Evolutionary conservation across 768 basidiomycete species (phyloP).

Genomic region (Rhodotorula paludigena): DNA sequence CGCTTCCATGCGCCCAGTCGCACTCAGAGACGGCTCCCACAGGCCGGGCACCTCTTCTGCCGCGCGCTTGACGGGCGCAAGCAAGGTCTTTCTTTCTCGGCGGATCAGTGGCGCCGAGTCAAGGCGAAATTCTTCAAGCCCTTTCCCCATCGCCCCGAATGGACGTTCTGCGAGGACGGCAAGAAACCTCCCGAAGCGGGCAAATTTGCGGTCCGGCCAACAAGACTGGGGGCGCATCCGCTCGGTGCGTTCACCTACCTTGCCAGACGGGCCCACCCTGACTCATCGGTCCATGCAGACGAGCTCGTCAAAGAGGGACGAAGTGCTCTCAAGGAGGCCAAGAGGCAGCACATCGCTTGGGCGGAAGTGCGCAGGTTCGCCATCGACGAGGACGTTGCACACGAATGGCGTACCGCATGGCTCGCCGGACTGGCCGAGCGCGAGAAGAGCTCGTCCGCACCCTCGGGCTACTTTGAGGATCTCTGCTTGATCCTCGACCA

Average conservation of each 20-base stretch:
- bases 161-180: constrained; percentile 15
- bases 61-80: constrained; percentile 32
- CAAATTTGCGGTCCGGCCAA: neutral
- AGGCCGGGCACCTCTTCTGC: constrained; percentile 30
- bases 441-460: neutral
- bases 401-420: constrained; percentile 10
- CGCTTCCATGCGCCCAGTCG: neutral
- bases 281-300: too few species aligned
- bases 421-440: neutral
- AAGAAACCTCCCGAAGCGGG: neutral
- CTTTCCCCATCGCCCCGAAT: neutral
- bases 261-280: too few species aligned
- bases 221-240: neutral
- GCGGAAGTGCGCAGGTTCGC: neutral
- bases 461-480: constrained; percentile 8
- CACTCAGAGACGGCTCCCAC: neutral
- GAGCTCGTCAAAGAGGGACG: constrained; percentile 6
- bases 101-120: constrained; percentile 6
- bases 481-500: constrained; percentile 7
- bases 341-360: neutral
- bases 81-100: constrained; percentile 25
- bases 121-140: constrained; percentile 7
- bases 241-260: constrained; percentile 27
- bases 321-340: neutral
- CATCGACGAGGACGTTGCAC: constrained; percentile 20